Conservation (phyloP, 176 grass and related monocot genomes). For the Canna indica region DNA sequence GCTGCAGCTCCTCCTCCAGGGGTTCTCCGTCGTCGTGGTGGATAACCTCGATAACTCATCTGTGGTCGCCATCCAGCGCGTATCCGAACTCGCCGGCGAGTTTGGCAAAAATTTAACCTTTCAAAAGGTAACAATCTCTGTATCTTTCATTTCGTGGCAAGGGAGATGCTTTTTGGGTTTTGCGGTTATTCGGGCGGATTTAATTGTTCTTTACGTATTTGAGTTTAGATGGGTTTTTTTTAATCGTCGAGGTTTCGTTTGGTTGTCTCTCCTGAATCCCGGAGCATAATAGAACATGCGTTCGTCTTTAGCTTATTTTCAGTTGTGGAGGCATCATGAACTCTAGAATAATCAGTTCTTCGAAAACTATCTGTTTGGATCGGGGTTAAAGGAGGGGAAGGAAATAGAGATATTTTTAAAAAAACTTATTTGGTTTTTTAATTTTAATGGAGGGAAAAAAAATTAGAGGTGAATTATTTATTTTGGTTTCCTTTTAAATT, state of each 20-base stretch:
- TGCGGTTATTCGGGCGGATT: no score
- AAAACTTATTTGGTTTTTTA: no score
- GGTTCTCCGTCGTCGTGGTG: constrained; percentile 50
- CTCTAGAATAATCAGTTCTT: not conserved
- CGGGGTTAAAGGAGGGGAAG: no score
- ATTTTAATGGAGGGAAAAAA: no score
- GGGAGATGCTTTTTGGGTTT: no score
- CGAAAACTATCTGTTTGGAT: no score
- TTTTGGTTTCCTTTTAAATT: no score
- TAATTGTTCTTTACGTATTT: no score
- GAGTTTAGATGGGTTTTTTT: no score
- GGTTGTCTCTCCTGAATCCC: not conserved
- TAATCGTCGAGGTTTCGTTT: not conserved
- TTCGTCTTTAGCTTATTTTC: not conserved
- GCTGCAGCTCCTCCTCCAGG: constrained; percentile 62
- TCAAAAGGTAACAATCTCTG: constrained; percentile 42
- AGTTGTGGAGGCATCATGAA: not conserved
- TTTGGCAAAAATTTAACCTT: constrained; percentile 38
- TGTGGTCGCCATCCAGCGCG: constrained; percentile 53
- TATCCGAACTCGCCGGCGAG: constrained; percentile 56
- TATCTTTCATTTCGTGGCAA: not conserved
- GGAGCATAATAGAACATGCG: not conserved
- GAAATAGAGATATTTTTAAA: no score
- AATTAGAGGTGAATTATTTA: no score
- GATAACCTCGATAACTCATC: constrained; percentile 86